Evolutionary conservation across 495 filamentous ascomycete species (phyloP).

Genomic region (Penicillium robsamsonii): DNA sequence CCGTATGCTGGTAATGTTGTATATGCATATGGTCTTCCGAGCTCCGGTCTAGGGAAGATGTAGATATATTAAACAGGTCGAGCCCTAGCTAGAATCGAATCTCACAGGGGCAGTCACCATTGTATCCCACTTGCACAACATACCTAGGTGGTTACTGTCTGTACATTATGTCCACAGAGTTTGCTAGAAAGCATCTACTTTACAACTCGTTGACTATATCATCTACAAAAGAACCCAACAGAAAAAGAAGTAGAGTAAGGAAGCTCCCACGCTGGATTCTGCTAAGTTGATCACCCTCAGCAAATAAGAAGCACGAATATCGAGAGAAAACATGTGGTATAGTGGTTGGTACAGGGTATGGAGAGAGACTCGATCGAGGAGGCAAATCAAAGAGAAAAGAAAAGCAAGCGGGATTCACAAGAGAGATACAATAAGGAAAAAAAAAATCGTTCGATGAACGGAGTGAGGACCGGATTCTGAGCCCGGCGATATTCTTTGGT

Average conservation of each 20-base stretch:
- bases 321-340: slow-evolving; percentile 28
- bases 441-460: slow-evolving; percentile 13
- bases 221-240: not conserved
- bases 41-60: not conserved
- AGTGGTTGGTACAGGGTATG: slow-evolving; percentile 37
- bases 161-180: not conserved
- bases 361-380: slow-evolving; percentile 6
- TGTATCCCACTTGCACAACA: not conserved
- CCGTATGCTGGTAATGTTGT: not conserved
- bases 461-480: not conserved
- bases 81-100: too few species aligned
- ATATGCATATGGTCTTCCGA: not conserved
- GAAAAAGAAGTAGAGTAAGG: not conserved
- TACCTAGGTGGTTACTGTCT: not conserved
- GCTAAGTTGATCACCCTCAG: slow-evolving; percentile 11
- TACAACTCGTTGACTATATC: not conserved
- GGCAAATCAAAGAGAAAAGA: slow-evolving; percentile 7
- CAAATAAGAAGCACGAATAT: slow-evolving; percentile 15
- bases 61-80: not conserved
- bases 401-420: slow-evolving; percentile 18
- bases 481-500: not conserved
- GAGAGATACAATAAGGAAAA: slow-evolving; percentile 12
- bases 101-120: too few species aligned
- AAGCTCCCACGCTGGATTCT: slow-evolving; percentile 13
- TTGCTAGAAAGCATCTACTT: not conserved